phyloP scores from a whole-genome alignment of 352 stramenopile genomes.

The Phytopythium mirpurense region DNA sequence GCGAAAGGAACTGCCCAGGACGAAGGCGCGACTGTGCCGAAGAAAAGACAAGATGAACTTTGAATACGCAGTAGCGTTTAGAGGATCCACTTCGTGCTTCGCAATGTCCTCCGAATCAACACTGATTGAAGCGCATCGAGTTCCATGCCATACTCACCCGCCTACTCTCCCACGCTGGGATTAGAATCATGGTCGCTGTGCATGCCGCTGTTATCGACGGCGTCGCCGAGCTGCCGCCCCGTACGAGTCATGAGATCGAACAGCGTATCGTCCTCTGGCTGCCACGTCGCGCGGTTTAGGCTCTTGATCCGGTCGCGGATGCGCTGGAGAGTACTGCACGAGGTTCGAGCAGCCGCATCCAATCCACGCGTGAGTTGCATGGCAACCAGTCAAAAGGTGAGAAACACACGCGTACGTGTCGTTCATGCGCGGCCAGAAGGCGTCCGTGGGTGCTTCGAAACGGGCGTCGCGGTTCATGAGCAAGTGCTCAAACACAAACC shows the following conservation, averaged over 20 bases:
- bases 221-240: background rate
- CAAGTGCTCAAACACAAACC: conserved; percentile 56
- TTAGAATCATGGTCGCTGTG: too few relatives aligned
- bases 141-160: too few relatives aligned
- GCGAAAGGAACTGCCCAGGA: too few relatives aligned
- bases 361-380: background rate
- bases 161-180: background rate
- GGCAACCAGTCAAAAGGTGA: too few relatives aligned
- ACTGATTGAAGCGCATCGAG: too few relatives aligned
- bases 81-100: too few relatives aligned
- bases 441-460: conserved; percentile 1
- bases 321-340: conserved; percentile 40
- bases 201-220: too few relatives aligned
- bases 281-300: conserved; percentile 44
- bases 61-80: too few relatives aligned
- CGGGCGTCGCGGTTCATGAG: conserved; percentile 9
- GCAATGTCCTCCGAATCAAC: too few relatives aligned
- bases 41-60: too few relatives aligned
- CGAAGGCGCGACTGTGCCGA: too few relatives aligned
- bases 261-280: conserved; percentile 42
- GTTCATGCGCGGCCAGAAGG: conserved; percentile 27
- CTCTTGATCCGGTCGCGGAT: conserved; percentile 60
- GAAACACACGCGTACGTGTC: conserved; percentile 9
- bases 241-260: conserved; percentile 13
- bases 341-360: background rate